Percentiles rank a stretch among this genome's conserved stretches.
Conservation (phyloP, 352 stramenopile genomes). For the Pythium scleroteichum region DNA sequence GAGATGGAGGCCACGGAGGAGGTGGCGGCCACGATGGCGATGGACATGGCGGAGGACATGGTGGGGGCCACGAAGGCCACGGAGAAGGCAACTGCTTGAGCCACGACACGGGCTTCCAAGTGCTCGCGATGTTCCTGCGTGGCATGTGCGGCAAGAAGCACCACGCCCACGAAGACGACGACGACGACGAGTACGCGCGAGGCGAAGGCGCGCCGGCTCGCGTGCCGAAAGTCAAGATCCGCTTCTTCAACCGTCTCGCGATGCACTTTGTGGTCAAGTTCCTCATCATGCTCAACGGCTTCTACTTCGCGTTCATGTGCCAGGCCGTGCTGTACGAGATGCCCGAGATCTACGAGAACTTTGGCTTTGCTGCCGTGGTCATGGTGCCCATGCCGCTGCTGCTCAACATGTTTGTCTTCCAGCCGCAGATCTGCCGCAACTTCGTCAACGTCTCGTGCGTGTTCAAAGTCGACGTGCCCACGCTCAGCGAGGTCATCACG, state of each 20-base stretch:
- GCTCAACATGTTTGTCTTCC: conserved; percentile 28
- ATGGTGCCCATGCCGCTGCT: conserved; percentile 17
- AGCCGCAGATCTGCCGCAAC: conserved; percentile 25
- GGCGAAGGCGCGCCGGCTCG: conserved; percentile 3
- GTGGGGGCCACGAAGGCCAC: conserved; percentile 7
- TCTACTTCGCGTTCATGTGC: conserved; percentile 28
- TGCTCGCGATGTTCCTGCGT: conserved; percentile 16
- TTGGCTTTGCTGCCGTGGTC: conserved; percentile 5
- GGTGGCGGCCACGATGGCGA: conserved; percentile 9
- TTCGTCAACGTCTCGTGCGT: conserved; percentile 23
- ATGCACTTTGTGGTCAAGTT: conserved; percentile 26
- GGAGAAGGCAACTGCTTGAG: conserved; percentile 18
- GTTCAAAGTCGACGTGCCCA: conserved; percentile 20
- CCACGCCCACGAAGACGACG: conserved; percentile 14
- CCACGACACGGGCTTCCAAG: conserved; percentile 24
- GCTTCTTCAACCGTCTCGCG: conserved; percentile 23
- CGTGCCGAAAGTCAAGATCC: conserved; percentile 21
- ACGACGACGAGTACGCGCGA: background rate
- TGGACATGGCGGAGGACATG: background rate
- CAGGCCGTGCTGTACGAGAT: conserved; percentile 24
- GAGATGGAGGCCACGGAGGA: background rate
- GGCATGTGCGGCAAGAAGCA: conserved; percentile 18
- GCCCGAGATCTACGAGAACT: conserved; percentile 17
- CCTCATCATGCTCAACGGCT: conserved; percentile 27
- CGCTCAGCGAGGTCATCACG: conserved; percentile 23